These are phyloP conservation scores for Ceratocystis variospora DNA, from an alignment of 2,329 filamentous ascomycete species.

Conservation along the genomic window DNA sequence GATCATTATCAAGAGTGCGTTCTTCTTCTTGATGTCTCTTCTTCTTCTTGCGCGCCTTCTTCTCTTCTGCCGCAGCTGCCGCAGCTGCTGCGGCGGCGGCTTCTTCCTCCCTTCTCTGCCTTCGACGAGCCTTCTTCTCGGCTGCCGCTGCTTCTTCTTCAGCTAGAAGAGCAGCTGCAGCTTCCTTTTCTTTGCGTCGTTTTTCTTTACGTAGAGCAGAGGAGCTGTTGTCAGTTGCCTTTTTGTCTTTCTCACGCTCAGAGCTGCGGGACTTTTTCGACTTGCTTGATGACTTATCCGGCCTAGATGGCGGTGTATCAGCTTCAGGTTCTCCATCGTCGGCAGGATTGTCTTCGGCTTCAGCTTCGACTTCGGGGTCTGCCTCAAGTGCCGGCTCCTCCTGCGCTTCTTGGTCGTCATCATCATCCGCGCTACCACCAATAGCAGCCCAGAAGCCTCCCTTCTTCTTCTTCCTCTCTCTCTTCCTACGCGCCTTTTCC, in stretches of 20 bases:
- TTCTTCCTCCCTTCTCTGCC: constrained; percentile 20
- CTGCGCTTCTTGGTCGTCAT: constrained; percentile 21
- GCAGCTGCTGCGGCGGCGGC: constrained; percentile 1
- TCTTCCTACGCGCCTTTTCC: constrained; percentile 22
- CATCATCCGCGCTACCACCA: constrained; percentile 16
- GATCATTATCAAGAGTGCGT: constrained; percentile 19
- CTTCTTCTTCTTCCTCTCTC: constrained; percentile 25
- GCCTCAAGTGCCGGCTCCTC: background rate
- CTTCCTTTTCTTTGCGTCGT: constrained; percentile 28
- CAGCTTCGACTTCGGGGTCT: constrained; percentile 21
- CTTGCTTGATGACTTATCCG: constrained; percentile 25
- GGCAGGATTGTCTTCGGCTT: constrained; percentile 17
- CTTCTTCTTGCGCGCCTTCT: constrained; percentile 19
- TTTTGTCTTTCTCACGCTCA: constrained; percentile 11
- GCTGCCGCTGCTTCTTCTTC: constrained; percentile 19
- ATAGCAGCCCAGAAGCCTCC: constrained; percentile 12
- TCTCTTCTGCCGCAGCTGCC: constrained; percentile 14
- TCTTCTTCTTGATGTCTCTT: constrained; percentile 14
- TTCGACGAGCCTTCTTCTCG: constrained; percentile 19
- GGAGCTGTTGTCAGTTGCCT: constrained; percentile 20
- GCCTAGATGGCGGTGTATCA: constrained; percentile 21
- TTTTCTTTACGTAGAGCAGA: constrained; percentile 21
- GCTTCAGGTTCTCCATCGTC: constrained; percentile 13
- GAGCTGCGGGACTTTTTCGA: constrained; percentile 25
- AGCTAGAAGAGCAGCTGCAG: constrained; percentile 23